phyloP scores from a whole-genome alignment of 2,329 filamentous ascomycete genomes.

The Coniella vitis region DNA sequence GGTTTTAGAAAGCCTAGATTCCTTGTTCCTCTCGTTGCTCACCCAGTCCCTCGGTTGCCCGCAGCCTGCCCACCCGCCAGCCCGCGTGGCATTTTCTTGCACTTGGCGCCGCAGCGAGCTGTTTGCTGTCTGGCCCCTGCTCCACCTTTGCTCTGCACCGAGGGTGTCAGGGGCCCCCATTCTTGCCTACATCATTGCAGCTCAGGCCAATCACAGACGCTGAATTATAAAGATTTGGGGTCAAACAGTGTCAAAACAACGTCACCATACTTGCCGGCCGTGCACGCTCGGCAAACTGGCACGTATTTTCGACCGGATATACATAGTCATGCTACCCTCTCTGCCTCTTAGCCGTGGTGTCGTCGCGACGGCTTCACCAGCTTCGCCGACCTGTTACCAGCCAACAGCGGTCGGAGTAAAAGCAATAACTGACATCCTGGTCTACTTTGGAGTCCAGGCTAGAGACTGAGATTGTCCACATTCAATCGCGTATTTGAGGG shows the following conservation, averaged over 20 bases:
- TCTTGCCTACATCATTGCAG: constrained; percentile 8
- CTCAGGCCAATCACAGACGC: constrained; percentile 7
- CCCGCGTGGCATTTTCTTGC: constrained; percentile 5
- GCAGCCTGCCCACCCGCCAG: neutral
- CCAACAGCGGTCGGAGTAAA: too few relatives aligned
- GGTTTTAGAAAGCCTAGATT: constrained; percentile 16
- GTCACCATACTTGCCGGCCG: constrained; percentile 8
- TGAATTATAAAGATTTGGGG: constrained; percentile 14
- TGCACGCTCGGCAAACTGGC: constrained; percentile 3
- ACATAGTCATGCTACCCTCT: neutral
- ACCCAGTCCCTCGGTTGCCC: constrained; percentile 13
- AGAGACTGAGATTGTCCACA: too few relatives aligned
- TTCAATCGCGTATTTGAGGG: neutral
- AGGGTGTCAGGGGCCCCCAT: neutral
- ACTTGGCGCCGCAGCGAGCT: constrained; percentile 8
- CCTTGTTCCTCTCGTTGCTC: constrained; percentile 1
- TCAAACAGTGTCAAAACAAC: constrained; percentile 11
- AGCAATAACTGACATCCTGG: too few relatives aligned
- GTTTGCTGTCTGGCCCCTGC: constrained; percentile 4
- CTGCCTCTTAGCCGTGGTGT: too few relatives aligned
- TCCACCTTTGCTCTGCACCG: constrained; percentile 2
- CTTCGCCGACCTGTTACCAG: too few relatives aligned
- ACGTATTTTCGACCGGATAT: constrained; percentile 17
- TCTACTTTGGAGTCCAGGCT: too few relatives aligned
- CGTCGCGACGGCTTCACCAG: neutral